Conservation (phyloP, 306 rosid genomes). For the Geum urbanum region DNA sequence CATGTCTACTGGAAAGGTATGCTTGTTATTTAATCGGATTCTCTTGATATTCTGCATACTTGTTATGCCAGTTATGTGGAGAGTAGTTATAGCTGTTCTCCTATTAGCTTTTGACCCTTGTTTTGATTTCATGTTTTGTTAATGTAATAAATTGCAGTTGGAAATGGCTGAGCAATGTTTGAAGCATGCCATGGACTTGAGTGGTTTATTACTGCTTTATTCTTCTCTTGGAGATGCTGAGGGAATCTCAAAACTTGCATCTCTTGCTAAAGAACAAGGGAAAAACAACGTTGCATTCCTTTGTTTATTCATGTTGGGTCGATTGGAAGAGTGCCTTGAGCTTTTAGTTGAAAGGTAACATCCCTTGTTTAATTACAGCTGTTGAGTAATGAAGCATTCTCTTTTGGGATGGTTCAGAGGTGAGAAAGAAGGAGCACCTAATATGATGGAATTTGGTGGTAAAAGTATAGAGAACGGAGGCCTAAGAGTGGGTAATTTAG, state of each 20-base stretch:
- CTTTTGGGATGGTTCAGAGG: conserved; percentile 1
- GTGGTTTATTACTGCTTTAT: conserved; percentile 93
- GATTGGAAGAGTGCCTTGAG: conserved; percentile 94
- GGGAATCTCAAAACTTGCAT: conserved; percentile 78
- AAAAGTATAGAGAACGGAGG: too few relatives aligned
- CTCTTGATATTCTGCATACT: not conserved
- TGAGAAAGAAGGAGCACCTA: too few relatives aligned
- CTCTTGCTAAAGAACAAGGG: conserved; percentile 96
- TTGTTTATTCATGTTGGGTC: conserved; percentile 93
- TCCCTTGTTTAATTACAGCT: conserved; percentile 14
- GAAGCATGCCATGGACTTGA: conserved; percentile 86
- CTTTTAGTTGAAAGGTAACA: conserved; percentile 84
- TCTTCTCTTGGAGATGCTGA: conserved; percentile 98
- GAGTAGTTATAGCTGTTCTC: not conserved
- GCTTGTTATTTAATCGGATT: not conserved
- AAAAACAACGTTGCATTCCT: conserved; percentile 97
- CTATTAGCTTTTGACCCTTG: not conserved
- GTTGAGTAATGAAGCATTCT: conserved; percentile 17
- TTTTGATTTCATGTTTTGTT: not conserved
- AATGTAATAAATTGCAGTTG: conserved; percentile 51
- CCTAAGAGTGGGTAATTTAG: too few relatives aligned
- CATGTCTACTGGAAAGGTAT: conserved; percentile 89
- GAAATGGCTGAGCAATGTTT: conserved; percentile 99
- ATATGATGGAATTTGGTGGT: too few relatives aligned
- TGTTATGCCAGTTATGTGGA: not conserved